These are phyloP conservation scores for Neofusicoccum sp. DNA, from an alignment of 2,329 filamentous ascomycete genomes.

Conservation along the genomic window DNA sequence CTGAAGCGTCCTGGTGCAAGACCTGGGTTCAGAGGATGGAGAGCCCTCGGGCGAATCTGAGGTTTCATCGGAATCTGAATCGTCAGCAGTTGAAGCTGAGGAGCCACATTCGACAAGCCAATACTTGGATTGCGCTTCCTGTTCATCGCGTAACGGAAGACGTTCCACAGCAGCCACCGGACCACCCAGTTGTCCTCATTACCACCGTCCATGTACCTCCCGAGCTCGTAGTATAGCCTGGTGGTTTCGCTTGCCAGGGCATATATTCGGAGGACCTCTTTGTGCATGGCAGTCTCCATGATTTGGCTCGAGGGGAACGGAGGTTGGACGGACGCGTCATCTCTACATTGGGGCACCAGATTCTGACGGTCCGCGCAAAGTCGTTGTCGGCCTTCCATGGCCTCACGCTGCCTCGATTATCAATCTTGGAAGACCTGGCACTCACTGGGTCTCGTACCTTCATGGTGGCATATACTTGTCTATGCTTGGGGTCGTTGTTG, in stretches of 20 bases:
- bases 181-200: slow-evolving; percentile 52
- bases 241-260: slow-evolving; percentile 38
- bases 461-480: slow-evolving; percentile 41
- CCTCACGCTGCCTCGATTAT: neutral
- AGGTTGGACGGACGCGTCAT: slow-evolving; percentile 32
- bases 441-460: slow-evolving; percentile 33
- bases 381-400: neutral
- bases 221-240: slow-evolving; percentile 42
- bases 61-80: neutral
- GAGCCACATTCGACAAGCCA: neutral
- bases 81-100: neutral
- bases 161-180: slow-evolving; percentile 52
- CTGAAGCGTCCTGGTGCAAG: neutral
- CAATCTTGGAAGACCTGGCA: neutral
- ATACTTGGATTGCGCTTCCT: neutral
- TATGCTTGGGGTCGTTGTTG: slow-evolving; percentile 34
- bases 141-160: slow-evolving; percentile 41
- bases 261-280: slow-evolving; percentile 44
- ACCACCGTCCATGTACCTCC: slow-evolving; percentile 38
- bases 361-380: neutral
- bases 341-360: slow-evolving; percentile 22
- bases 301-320: slow-evolving; percentile 46
- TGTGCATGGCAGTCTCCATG: slow-evolving; percentile 47
- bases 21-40: too few relatives aligned
- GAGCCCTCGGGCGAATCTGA: neutral